phyloP scores from a whole-genome alignment of 2,329 filamentous ascomycete species.

The Neophaeococcomyces mojaviensis region DNA sequence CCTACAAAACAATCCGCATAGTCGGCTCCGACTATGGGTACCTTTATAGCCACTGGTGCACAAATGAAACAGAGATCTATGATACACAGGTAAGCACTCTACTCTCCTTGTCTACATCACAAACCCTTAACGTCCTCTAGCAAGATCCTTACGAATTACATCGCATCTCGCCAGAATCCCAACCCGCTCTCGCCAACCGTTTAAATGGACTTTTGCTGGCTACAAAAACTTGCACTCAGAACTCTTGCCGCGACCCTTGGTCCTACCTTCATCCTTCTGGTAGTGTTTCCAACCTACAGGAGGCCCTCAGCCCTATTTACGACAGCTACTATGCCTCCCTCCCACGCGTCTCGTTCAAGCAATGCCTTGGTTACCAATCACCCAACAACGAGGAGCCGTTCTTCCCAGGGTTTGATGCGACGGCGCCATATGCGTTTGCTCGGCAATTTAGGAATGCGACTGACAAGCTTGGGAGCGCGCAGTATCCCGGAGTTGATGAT shows the following conservation, averaged over 20 bases:
- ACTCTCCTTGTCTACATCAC: background rate
- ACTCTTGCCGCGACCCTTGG: conserved; percentile 5
- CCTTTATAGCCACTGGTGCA: conserved; percentile 27
- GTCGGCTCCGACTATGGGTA: conserved; percentile 21
- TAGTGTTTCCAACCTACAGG: conserved; percentile 15
- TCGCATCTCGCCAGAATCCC: conserved; percentile 14
- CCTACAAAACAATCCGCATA: conserved; percentile 26
- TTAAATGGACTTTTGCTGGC: conserved; percentile 3
- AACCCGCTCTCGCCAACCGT: conserved; percentile 7
- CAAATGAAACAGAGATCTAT: conserved; percentile 28
- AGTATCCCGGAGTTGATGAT: too few relatives aligned
- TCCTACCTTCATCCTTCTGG: conserved; percentile 12
- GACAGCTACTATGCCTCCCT: conserved; percentile 20
- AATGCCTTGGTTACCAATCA: conserved; percentile 17
- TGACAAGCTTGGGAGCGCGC: background rate
- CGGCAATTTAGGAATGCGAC: background rate
- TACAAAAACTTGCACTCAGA: conserved; percentile 2
- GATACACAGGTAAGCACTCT: conserved; percentile 20
- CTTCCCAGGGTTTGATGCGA: conserved; percentile 11
- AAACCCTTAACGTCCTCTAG: background rate
- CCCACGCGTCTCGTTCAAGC: conserved; percentile 17
- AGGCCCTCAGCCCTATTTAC: conserved; percentile 18
- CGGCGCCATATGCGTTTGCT: background rate
- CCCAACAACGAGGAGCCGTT: conserved; percentile 20
- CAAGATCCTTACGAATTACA: conserved; percentile 24